phyloP scores from a whole-genome alignment of 345 rosid genomes.

The Populus davidiana region DNA sequence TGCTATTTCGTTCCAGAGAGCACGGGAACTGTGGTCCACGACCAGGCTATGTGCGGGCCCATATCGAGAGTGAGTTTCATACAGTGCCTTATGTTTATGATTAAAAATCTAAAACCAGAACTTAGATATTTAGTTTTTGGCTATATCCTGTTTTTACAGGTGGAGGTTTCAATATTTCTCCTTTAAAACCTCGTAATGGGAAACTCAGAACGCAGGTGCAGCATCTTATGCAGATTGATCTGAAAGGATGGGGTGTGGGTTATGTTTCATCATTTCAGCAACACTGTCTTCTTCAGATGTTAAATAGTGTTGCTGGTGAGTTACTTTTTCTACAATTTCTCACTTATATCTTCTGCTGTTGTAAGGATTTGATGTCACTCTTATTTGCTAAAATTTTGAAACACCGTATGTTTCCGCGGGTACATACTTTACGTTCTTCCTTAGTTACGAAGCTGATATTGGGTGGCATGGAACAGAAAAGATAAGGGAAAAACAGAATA shows the following conservation, averaged over 20 bases:
- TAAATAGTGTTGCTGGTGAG: constrained; percentile 94
- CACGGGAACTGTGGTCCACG: constrained; percentile 87
- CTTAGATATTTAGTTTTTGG: neutral
- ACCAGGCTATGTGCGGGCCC: constrained; percentile 95
- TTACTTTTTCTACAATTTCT: constrained; percentile 14
- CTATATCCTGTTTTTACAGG: constrained; percentile 46
- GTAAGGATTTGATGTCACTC: neutral
- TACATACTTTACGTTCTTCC: neutral
- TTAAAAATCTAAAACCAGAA: constrained; percentile 1
- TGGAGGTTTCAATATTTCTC: constrained; percentile 94
- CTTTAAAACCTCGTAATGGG: constrained; percentile 78
- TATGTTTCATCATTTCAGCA: constrained; percentile 91
- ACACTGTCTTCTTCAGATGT: constrained; percentile 96
- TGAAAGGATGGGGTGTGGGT: constrained; percentile 97
- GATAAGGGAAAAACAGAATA: neutral
- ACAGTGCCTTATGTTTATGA: constrained; percentile 12
- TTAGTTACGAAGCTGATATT: neutral
- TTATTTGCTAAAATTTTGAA: neutral
- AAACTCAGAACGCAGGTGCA: constrained; percentile 90
- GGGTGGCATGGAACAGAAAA: neutral
- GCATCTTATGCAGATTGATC: constrained; percentile 94
- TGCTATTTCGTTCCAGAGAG: constrained; percentile 95
- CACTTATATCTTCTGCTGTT: neutral
- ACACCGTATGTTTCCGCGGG: neutral
- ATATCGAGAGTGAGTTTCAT: constrained; percentile 76